These are phyloP conservation scores for Trichoderma sp. DNA, from an alignment of 2,329 filamentous ascomycete genomes.

Conservation along the genomic window DNA sequence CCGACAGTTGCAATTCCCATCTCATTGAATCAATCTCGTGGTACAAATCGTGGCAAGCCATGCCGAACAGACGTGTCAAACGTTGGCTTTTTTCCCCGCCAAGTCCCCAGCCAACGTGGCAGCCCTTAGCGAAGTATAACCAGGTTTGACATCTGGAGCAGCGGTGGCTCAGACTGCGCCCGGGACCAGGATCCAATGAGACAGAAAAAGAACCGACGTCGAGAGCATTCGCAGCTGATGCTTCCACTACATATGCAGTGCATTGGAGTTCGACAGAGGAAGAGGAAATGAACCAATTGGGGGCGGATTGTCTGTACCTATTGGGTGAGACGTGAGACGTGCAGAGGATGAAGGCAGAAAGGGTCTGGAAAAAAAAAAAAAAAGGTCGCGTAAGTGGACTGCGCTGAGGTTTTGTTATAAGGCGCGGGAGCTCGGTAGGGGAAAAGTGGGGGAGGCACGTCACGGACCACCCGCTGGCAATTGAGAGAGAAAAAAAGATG, in stretches of 20 bases:
- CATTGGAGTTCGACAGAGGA: neutral
- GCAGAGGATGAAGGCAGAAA: conserved; percentile 12
- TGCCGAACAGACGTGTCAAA: neutral
- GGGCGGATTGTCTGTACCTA: conserved; percentile 14
- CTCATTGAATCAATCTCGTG: conserved; percentile 1
- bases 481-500: conserved; percentile 1
- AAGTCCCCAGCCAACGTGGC: neutral
- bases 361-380: conserved; percentile 10
- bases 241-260: neutral
- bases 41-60: neutral
- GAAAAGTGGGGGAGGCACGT: conserved; percentile 29
- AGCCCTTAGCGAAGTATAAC: conserved; percentile 7
- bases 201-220: neutral
- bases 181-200: neutral
- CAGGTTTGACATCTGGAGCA: conserved; percentile 12
- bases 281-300: conserved; percentile 8
- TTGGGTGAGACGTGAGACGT: conserved; percentile 21
- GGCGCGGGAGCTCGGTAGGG: conserved; percentile 25
- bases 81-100: neutral
- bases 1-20: conserved; percentile 1
- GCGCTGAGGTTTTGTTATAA: conserved; percentile 33
- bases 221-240: conserved; percentile 1
- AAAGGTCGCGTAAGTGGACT: conserved; percentile 31
- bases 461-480: conserved; percentile 29
- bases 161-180: neutral